A percentile compares a stretch with the other conserved stretches of the same genome.
Evolutionary conservation across 2,329 filamentous ascomycete species (phyloP).

Genomic region (Thermothelomyces thermophilus): DNA sequence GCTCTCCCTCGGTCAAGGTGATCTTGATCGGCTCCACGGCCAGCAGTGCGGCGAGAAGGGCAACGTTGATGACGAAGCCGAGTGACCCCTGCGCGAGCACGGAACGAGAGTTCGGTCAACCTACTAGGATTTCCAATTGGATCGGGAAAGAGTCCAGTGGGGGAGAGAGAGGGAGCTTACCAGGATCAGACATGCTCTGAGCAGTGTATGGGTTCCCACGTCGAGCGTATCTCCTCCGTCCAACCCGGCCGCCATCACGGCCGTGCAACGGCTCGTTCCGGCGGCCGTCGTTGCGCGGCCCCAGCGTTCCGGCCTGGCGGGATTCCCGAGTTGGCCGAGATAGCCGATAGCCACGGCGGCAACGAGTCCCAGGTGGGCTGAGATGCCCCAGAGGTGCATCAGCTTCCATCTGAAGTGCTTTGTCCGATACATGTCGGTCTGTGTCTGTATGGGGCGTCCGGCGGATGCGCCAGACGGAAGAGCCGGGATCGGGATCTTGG

Average conservation of each 20-base stretch:
- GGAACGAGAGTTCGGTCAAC: not conserved
- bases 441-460: not conserved
- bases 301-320: not conserved
- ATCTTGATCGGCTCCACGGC: slow-evolving; percentile 18
- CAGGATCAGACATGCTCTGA: slow-evolving; percentile 15
- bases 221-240: slow-evolving; percentile 6
- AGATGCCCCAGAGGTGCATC: slow-evolving; percentile 18
- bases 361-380: slow-evolving; percentile 20
- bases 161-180: slow-evolving; percentile 6
- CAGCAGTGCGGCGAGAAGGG: slow-evolving; percentile 18
- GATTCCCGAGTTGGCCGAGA: slow-evolving; percentile 15
- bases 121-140: not conserved
- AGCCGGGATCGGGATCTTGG: not conserved
- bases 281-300: not conserved
- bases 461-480: not conserved
- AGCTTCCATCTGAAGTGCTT: slow-evolving; percentile 23
- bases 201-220: slow-evolving; percentile 11
- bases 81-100: slow-evolving; percentile 16
- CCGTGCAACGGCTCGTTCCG: slow-evolving; percentile 1
- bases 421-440: slow-evolving; percentile 10
- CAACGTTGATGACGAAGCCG: slow-evolving; percentile 19
- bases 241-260: not conserved
- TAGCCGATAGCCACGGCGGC: slow-evolving; percentile 16
- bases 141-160: not conserved
- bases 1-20: slow-evolving; percentile 23